phyloP scores from a whole-genome alignment of 768 basidiomycete species.

The Thelephora ganbajun region DNA sequence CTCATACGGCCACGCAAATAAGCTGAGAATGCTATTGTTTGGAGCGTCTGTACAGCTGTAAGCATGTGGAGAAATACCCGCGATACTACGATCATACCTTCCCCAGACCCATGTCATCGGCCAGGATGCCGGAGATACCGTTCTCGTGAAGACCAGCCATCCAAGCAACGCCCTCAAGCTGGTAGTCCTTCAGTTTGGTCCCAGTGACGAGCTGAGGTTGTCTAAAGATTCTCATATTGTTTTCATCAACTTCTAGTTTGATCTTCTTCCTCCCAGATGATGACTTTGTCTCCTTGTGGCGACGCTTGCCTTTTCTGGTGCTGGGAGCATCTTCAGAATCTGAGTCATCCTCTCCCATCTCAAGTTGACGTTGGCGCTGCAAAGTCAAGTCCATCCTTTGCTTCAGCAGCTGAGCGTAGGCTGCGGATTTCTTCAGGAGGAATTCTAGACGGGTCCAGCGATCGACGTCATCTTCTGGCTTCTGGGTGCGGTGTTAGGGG shows the following conservation, averaged over 20 bases:
- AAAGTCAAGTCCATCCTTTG: slow-evolving; percentile 58
- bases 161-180: slow-evolving; percentile 92
- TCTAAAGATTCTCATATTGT: slow-evolving; percentile 25
- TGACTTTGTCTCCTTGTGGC: slow-evolving; percentile 4
- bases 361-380: slow-evolving; percentile 9
- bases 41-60: slow-evolving; percentile 53
- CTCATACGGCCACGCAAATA: slow-evolving; percentile 67
- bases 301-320: slow-evolving; percentile 6
- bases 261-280: slow-evolving; percentile 13
- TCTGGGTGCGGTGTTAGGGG: too few relatives aligned
- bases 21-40: slow-evolving; percentile 89
- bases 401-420: slow-evolving; percentile 61
- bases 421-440: slow-evolving; percentile 61
- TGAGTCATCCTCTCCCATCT: neutral
- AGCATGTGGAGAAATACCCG: slow-evolving; percentile 4
- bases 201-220: slow-evolving; percentile 80
- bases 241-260: slow-evolving; percentile 12
- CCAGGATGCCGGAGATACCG: slow-evolving; percentile 71
- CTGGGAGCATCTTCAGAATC: neutral
- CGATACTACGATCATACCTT: slow-evolving; percentile 32
- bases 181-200: slow-evolving; percentile 76
- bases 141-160: slow-evolving; percentile 82
- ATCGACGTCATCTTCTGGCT: slow-evolving; percentile 30
- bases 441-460: slow-evolving; percentile 42
- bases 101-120: slow-evolving; percentile 93